phyloP scores from a whole-genome alignment of 2,329 filamentous ascomycete species.

The Phaeosphaeria sp. region DNA sequence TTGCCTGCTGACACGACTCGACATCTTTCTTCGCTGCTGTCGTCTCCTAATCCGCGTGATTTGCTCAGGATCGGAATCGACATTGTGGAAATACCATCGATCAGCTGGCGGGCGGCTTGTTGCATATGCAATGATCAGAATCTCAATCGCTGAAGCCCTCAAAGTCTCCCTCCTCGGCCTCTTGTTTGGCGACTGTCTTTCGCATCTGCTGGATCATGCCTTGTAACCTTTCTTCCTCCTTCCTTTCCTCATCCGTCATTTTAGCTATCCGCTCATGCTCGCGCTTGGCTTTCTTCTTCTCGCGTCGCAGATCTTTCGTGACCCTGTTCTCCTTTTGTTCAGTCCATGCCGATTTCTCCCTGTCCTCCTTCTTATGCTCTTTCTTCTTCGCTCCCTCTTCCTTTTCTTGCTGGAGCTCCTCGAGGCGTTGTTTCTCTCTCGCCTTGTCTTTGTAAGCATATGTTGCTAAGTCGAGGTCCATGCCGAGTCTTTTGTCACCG shows the following conservation, averaged over 20 bases:
- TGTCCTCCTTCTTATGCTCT: slow-evolving; percentile 32
- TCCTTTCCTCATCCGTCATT: slow-evolving; percentile 35
- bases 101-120: too few species aligned
- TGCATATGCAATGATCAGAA: too few species aligned
- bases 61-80: too few species aligned
- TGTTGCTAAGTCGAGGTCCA: slow-evolving; percentile 49
- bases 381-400: slow-evolving; percentile 33
- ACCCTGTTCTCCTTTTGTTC: slow-evolving; percentile 45
- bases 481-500: slow-evolving; percentile 51
- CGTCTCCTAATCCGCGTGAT: too few species aligned
- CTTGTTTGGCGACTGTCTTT: background rate
- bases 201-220: slow-evolving; percentile 32
- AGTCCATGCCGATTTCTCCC: slow-evolving; percentile 42
- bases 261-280: slow-evolving; percentile 37
- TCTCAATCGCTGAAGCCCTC: background rate
- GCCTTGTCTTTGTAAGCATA: slow-evolving; percentile 54
- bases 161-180: background rate
- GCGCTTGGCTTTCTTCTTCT: slow-evolving; percentile 42
- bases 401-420: slow-evolving; percentile 37
- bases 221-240: slow-evolving; percentile 43
- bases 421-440: slow-evolving; percentile 51
- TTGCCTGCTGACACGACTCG: too few species aligned
- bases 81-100: too few species aligned
- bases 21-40: too few species aligned
- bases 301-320: slow-evolving; percentile 38